Percentiles rank a stretch among this genome's conserved stretches.
Conservation (phyloP, 352 stramenopile species). For the Globisporangium heterothallicum region DNA sequence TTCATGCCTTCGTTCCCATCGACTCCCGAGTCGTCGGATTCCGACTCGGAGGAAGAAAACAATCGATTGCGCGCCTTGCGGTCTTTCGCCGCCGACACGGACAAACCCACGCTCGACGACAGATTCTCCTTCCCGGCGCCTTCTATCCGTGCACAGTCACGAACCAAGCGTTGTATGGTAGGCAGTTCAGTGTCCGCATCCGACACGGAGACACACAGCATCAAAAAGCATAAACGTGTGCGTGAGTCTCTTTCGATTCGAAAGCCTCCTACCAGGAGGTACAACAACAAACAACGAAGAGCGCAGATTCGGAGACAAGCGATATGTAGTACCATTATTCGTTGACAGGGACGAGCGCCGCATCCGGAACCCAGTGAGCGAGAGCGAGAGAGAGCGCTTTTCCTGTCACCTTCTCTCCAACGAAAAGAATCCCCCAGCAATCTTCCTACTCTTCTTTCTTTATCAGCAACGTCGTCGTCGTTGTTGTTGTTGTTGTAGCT, state of each 20-base stretch:
- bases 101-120: slow-evolving; percentile 2
- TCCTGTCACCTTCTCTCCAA: no score
- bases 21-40: slow-evolving; percentile 10
- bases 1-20: slow-evolving; percentile 4
- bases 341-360: slow-evolving; percentile 1
- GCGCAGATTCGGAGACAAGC: not conserved
- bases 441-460: not conserved
- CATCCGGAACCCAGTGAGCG: no score
- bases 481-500: slow-evolving; percentile 6
- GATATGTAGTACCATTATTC: slow-evolving; percentile 5
- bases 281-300: no score
- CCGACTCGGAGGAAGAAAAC: slow-evolving; percentile 20
- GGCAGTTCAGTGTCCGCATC: not conserved
- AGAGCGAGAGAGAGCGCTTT: no score
- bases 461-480: not conserved
- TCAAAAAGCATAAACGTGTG: no score
- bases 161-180: no score
- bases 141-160: no score
- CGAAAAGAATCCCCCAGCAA: not conserved
- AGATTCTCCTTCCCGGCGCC: slow-evolving; percentile 3
- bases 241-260: no score
- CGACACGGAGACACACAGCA: not conserved
- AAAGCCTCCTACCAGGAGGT: no score
- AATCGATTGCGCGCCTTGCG: slow-evolving; percentile 15
- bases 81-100: slow-evolving; percentile 8